These are phyloP conservation scores for Citrus cavaleriei DNA, from an alignment of 345 rosid genomes.

Conservation along the genomic window DNA sequence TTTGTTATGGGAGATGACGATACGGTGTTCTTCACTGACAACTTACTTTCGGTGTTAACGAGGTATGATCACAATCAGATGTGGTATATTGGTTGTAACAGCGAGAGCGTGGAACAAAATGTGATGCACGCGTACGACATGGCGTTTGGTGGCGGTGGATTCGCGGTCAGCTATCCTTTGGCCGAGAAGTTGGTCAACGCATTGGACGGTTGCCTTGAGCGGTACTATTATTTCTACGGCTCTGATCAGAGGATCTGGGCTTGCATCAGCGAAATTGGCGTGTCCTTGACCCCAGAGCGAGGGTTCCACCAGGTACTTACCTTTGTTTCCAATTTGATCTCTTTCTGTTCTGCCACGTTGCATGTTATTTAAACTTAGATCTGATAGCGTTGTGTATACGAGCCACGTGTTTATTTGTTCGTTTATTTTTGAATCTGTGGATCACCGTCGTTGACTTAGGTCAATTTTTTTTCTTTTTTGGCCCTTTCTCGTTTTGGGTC, in stretches of 20 bases:
- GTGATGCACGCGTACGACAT: constrained; percentile 62
- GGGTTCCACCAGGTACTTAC: constrained; percentile 86
- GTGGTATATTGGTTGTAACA: constrained; percentile 77
- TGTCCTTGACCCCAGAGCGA: constrained; percentile 53
- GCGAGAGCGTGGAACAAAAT: constrained; percentile 82
- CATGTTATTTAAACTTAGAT: background rate
- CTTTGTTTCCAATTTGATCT: background rate
- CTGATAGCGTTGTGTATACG: background rate
- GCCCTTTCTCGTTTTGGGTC: background rate
- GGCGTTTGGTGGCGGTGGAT: constrained; percentile 97
- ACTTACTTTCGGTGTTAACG: constrained; percentile 56
- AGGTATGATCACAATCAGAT: constrained; percentile 68
- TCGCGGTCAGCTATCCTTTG: constrained; percentile 66
- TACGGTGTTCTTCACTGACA: constrained; percentile 62
- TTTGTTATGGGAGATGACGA: constrained; percentile 96
- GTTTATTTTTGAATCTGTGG: background rate
- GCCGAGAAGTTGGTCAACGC: constrained; percentile 48
- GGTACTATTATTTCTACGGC: constrained; percentile 71
- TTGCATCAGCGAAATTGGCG: constrained; percentile 70
- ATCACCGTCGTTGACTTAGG: background rate
- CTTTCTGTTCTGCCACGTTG: constrained; percentile 14
- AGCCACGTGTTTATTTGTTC: constrained; percentile 8
- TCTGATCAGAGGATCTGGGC: constrained; percentile 83
- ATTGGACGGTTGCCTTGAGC: constrained; percentile 67
- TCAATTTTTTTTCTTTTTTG: background rate